These are phyloP conservation scores for Zizania latifolia DNA, from an alignment of 176 grass and related monocot genomes.

Conservation along the genomic window DNA sequence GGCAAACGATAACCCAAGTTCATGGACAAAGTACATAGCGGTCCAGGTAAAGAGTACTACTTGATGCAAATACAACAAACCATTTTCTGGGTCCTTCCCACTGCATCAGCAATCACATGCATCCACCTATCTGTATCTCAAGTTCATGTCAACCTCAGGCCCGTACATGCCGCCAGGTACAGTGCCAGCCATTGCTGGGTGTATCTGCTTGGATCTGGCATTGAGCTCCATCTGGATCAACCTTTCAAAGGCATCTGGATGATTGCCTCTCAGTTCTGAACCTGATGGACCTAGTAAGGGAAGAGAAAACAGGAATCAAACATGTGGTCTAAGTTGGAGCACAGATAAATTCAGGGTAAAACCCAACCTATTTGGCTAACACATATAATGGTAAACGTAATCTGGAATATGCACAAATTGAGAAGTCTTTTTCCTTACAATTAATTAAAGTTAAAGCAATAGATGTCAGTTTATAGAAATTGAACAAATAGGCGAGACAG, in stretches of 20 bases:
- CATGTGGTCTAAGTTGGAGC: not conserved
- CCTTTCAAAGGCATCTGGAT: slow-evolving; percentile 63
- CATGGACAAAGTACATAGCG: slow-evolving; percentile 20
- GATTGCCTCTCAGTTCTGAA: slow-evolving; percentile 40
- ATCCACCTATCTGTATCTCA: slow-evolving; percentile 58
- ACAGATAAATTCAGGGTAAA: not conserved
- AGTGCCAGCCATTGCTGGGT: slow-evolving; percentile 45
- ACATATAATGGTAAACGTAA: not conserved
- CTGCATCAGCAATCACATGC: not conserved
- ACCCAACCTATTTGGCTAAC: not conserved
- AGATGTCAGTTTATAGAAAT: no score
- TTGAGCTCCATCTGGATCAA: slow-evolving; percentile 76
- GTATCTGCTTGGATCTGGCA: slow-evolving; percentile 68
- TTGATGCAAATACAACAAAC: slow-evolving; percentile 23
- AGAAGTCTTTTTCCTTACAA: not conserved
- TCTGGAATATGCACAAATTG: not conserved
- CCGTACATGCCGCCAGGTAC: slow-evolving; percentile 53
- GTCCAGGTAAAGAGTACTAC: not conserved
- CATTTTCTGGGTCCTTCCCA: not conserved
- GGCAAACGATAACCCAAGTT: slow-evolving; percentile 24
- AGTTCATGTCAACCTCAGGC: slow-evolving; percentile 54
- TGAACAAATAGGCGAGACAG: not conserved
- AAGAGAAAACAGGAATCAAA: not conserved
- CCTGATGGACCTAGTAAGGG: slow-evolving; percentile 36
- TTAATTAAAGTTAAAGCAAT: not conserved